Evolutionary conservation across 2,329 filamentous ascomycete genomes (phyloP).

Genomic region (Alternaria angustiovoidea): DNA sequence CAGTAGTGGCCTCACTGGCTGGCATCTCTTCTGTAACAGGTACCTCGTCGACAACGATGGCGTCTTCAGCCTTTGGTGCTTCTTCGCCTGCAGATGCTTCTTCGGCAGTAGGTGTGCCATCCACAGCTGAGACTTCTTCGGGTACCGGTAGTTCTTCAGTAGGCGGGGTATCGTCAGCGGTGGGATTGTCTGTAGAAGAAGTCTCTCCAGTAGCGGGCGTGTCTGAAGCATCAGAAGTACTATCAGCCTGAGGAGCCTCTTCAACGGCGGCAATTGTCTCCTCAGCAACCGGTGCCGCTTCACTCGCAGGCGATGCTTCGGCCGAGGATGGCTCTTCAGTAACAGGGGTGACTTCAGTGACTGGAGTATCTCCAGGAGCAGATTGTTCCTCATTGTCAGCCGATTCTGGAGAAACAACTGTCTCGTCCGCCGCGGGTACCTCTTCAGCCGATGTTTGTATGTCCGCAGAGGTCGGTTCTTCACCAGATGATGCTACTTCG

Average conservation of each 20-base stretch:
- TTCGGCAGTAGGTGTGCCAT: not conserved
- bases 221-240: constrained; percentile 2
- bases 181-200: not conserved
- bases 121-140: not conserved
- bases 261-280: constrained; percentile 1
- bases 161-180: constrained; percentile 3
- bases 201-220: not conserved
- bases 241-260: constrained; percentile 4
- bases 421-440: not conserved
- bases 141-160: not conserved
- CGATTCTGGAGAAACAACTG: not conserved
- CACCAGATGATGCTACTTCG: not conserved
- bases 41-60: not conserved
- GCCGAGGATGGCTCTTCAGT: constrained; percentile 2
- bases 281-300: constrained; percentile 3
- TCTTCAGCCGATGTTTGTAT: not conserved
- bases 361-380: not conserved
- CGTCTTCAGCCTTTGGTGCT: not conserved
- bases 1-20: not conserved
- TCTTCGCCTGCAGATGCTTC: not conserved
- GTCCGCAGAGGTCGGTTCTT: not conserved
- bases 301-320: not conserved
- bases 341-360: not conserved
- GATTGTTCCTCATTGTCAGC: not conserved
- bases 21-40: not conserved